These are phyloP conservation scores for Clitocybe nebularis DNA, from an alignment of 1,284 basidiomycete species.

Conservation along the genomic window DNA sequence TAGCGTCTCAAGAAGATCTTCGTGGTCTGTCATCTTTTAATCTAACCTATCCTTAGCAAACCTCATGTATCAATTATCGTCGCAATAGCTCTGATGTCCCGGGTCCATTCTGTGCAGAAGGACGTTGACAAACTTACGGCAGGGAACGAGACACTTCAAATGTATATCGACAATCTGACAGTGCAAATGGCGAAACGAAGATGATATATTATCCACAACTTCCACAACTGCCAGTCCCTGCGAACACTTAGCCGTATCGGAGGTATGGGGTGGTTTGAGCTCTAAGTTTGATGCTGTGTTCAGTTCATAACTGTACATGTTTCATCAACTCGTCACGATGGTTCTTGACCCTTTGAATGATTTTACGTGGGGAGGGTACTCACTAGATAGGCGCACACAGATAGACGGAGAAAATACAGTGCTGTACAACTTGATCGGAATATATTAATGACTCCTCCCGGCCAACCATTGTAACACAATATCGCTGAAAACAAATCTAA, in stretches of 20 bases:
- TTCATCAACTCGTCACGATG: too few species aligned
- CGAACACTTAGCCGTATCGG: too few species aligned
- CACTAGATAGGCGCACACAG: slow-evolving; percentile 4
- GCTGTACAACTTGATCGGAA: background rate
- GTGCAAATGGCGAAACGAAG: slow-evolving; percentile 77
- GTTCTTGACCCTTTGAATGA: too few species aligned
- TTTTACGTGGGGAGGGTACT: slow-evolving; percentile 13
- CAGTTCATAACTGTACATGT: too few species aligned
- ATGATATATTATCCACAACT: slow-evolving; percentile 30
- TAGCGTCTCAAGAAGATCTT: slow-evolving; percentile 69
- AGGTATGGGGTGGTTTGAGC: too few species aligned
- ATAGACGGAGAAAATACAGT: slow-evolving; percentile 8
- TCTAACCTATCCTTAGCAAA: slow-evolving; percentile 5
- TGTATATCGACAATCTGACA: slow-evolving; percentile 86
- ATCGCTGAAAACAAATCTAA: slow-evolving; percentile 44
- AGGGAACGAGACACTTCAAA: slow-evolving; percentile 78
- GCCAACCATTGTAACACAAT: slow-evolving; percentile 74
- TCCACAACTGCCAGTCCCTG: too few species aligned
- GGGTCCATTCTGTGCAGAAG: slow-evolving; percentile 62
- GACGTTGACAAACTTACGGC: slow-evolving; percentile 75
- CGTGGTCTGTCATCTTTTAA: slow-evolving; percentile 45
- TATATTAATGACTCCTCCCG: slow-evolving; percentile 51
- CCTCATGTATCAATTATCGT: background rate
- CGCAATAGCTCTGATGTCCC: slow-evolving; percentile 53
- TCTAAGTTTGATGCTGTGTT: too few species aligned